Evolutionary conservation across 805 yeast genomes (phyloP), one percentile per base, ranked within the genome.

Genomic region (Yarrowia hollandica): DNA sequence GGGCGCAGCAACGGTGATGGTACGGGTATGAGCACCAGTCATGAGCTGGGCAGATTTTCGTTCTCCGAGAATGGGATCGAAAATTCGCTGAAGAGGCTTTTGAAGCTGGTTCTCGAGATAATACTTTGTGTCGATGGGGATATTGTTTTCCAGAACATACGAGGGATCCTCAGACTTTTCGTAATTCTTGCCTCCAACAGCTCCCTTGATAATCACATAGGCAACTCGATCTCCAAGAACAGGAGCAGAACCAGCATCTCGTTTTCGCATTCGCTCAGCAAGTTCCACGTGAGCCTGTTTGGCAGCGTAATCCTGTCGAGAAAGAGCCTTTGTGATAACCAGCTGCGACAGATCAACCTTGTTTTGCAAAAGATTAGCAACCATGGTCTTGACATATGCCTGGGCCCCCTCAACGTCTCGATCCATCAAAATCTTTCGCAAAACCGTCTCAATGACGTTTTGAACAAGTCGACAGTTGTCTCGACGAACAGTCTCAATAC

Each of bases 161-260:
- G 92, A 74, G 1, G 99, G 99, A 68, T 94, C 99, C 72, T 94
- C 99, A 0, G 97, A 91, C 72, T 94, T 90, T 65, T 92, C 96
- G 72, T 91, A 95, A 63, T 91, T 86, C 69, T 90, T 91, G 48
- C 76, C 83, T 60, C 89, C 88, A 55, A 89, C 85, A 5, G 89
- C 85, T 0, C 92, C 84, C 67, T 83, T 82, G 65, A 88, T 86
- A 61, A 94, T 91, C 31, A 94, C 99, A 69, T 92, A 94, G 5
- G 98, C 98, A 28, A 94, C 98, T 74, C 99, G 88, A 70, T 94
- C 99, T 60, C 99, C 99, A 48, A 94, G 79, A 11, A 90, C 84
- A 3, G 99, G 99, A 0, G 99, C 99, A 7, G 96, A 86, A 21
- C 99, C 99, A 0, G 96, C 86, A 69, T 94, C 99, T 77, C 99